A percentile compares a stretch with the other conserved stretches of the same genome.
Evolutionary conservation across 2,329 filamentous ascomycete species (phyloP).

Genomic region (Apiospora marii): DNA sequence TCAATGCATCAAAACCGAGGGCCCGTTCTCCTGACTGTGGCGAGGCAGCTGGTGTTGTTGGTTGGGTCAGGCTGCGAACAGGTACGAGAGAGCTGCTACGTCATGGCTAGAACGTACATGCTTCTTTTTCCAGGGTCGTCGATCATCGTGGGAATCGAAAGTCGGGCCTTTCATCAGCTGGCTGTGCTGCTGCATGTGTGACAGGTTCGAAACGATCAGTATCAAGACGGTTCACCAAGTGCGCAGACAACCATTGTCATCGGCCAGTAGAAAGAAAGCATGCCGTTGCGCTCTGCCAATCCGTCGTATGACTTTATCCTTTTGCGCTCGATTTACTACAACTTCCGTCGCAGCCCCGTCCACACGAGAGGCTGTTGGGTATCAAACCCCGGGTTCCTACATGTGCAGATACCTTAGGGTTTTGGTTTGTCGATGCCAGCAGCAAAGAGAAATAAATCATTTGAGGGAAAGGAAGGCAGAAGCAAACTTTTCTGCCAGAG

Average conservation of each 20-base stretch:
- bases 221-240: not conserved
- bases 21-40: conserved; percentile 11
- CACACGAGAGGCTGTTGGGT: not conserved
- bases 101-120: not conserved
- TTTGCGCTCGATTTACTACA: not conserved
- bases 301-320: not conserved
- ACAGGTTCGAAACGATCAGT: not conserved
- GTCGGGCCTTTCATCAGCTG: not conserved
- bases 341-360: not conserved
- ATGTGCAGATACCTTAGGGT: not conserved
- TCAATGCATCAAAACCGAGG: not conserved
- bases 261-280: not conserved
- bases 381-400: not conserved
- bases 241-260: not conserved
- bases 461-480: not conserved
- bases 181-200: conserved; percentile 1
- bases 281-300: not conserved
- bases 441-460: not conserved
- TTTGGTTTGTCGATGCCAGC: no score
- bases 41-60: not conserved
- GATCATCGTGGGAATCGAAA: not conserved
- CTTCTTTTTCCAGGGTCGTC: not conserved
- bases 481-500: not conserved
- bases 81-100: not conserved
- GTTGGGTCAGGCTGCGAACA: not conserved